These are phyloP conservation scores for Apiospora aurea DNA, from an alignment of 2,329 filamentous ascomycete genomes.

Conservation along the genomic window DNA sequence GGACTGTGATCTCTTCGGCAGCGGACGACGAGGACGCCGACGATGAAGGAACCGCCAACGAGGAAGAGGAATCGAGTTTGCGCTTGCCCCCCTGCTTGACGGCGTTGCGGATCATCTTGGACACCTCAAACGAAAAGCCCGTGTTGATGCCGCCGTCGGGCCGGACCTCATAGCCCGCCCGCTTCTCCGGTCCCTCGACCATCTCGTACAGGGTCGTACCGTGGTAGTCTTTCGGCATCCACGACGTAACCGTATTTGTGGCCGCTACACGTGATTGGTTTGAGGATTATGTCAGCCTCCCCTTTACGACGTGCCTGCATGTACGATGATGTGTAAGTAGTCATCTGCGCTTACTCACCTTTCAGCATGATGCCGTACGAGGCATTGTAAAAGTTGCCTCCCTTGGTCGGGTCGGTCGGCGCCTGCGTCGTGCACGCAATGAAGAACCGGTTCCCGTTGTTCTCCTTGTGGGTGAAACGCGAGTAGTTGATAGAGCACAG, in stretches of 20 bases:
- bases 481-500: conserved; percentile 33
- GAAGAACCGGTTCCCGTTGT: conserved; percentile 34
- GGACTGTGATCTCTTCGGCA: background rate
- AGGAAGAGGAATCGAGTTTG: background rate
- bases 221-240: conserved; percentile 32
- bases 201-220: conserved; percentile 36
- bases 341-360: conserved; percentile 1
- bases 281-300: background rate
- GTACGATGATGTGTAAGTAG: background rate
- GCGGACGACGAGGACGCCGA: background rate
- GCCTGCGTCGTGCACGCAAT: conserved; percentile 27
- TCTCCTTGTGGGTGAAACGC: conserved; percentile 31
- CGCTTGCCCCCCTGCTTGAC: conserved; percentile 19
- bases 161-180: conserved; percentile 28
- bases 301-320: background rate
- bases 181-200: conserved; percentile 26
- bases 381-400: conserved; percentile 33
- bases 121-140: conserved; percentile 31
- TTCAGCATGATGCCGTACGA: conserved; percentile 36
- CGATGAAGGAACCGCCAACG: background rate
- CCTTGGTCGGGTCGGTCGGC: conserved; percentile 27
- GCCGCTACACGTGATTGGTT: background rate
- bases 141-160: conserved; percentile 32
- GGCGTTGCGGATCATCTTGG: conserved; percentile 28
- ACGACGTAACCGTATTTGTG: conserved; percentile 32